These are phyloP conservation scores for Panus rudis DNA, from an alignment of 768 basidiomycete genomes.

Conservation along the genomic window DNA sequence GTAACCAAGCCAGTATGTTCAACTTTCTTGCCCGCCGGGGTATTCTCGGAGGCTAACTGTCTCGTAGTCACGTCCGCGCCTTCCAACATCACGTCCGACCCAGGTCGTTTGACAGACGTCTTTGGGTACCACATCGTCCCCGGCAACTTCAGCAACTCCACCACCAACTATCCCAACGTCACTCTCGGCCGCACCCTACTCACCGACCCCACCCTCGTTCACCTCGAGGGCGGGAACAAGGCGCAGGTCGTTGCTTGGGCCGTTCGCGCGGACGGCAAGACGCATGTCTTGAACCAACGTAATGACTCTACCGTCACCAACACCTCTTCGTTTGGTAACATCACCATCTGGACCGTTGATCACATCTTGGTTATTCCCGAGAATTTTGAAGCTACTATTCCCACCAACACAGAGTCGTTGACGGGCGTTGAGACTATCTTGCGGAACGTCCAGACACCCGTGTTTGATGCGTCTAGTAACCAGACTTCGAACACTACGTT, in stretches of 20 bases:
- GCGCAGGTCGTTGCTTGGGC: conserved; percentile 51
- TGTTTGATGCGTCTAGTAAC: conserved; percentile 21
- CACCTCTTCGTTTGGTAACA: conserved; percentile 30
- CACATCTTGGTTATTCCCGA: conserved; percentile 49
- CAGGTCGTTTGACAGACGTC: conserved; percentile 35
- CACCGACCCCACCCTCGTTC: conserved; percentile 38
- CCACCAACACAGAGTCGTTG: conserved; percentile 36
- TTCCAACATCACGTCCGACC: conserved; percentile 26
- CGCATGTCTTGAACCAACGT: conserved; percentile 43
- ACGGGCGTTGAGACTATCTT: conserved; percentile 25
- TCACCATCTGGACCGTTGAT: conserved; percentile 42
- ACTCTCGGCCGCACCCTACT: conserved; percentile 64
- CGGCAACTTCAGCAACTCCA: conserved; percentile 40
- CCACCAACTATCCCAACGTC: conserved; percentile 43
- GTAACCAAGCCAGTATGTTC: conserved; percentile 44
- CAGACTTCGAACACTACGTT: conserved; percentile 31
- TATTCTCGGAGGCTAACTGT: neutral
- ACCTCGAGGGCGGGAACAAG: conserved; percentile 48
- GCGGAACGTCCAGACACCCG: conserved; percentile 16
- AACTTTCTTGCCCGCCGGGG: neutral
- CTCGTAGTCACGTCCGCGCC: conserved; percentile 24
- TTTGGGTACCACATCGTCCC: conserved; percentile 52
- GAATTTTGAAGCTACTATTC: conserved; percentile 35
- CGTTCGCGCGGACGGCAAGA: conserved; percentile 27
- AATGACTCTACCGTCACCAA: conserved; percentile 31